Conservation (phyloP, 208 protist genomes). For the Crithidia expoeki region DNA sequence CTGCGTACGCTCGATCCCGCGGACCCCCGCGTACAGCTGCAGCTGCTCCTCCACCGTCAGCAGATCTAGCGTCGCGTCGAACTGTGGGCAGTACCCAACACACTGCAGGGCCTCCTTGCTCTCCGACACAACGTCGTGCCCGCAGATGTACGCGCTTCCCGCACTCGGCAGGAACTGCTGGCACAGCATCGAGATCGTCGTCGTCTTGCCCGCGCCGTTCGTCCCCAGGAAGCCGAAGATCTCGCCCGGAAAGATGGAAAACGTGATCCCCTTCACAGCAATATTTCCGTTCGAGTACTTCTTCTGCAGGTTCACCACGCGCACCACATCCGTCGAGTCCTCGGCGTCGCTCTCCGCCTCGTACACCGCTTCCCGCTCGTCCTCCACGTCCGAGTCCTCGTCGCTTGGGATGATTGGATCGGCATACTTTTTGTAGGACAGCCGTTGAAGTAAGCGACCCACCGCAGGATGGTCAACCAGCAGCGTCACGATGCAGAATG, state of each 20-base stretch:
- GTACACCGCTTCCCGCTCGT: slow-evolving; percentile 58
- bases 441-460: slow-evolving; percentile 30
- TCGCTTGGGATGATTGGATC: slow-evolving; percentile 21
- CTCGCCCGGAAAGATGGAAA: slow-evolving; percentile 72
- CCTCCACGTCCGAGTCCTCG: slow-evolving; percentile 54
- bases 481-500: slow-evolving; percentile 65
- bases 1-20: slow-evolving; percentile 29
- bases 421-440: background rate
- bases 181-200: slow-evolving; percentile 79
- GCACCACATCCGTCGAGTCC: slow-evolving; percentile 46
- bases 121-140: slow-evolving; percentile 57
- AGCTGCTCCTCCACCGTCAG: slow-evolving; percentile 91
- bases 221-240: slow-evolving; percentile 91
- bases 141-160: slow-evolving; percentile 65
- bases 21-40: slow-evolving; percentile 33
- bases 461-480: slow-evolving; percentile 70
- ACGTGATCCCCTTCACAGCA: slow-evolving; percentile 68
- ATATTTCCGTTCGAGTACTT: slow-evolving; percentile 67
- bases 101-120: slow-evolving; percentile 49
- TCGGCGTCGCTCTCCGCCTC: slow-evolving; percentile 25
- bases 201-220: slow-evolving; percentile 93
- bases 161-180: slow-evolving; percentile 74
- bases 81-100: slow-evolving; percentile 94
- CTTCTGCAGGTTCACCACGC: slow-evolving; percentile 73
- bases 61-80: slow-evolving; percentile 89